A percentile compares a stretch with the other conserved stretches of the same genome.
phyloP scores from a whole-genome alignment of 768 basidiomycete genomes.

The Pleurotus tuoliensis region DNA sequence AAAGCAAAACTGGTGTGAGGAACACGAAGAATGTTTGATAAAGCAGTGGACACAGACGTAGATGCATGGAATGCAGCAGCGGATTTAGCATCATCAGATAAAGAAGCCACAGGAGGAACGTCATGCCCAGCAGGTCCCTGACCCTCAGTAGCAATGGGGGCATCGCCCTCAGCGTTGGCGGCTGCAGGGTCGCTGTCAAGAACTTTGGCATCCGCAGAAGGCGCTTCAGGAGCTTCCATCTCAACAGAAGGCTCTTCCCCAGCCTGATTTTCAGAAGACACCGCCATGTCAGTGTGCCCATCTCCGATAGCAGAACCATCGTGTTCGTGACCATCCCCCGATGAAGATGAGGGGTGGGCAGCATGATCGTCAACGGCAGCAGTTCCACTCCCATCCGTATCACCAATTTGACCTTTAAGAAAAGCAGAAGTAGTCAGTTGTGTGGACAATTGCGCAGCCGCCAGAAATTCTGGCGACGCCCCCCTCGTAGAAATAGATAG shows the following conservation, averaged over 20 bases:
- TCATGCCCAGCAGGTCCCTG: constrained; percentile 3
- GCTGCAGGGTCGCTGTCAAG: constrained; percentile 19
- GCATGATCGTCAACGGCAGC: constrained; percentile 8
- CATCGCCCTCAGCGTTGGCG: constrained; percentile 18
- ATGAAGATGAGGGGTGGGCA: constrained; percentile 8
- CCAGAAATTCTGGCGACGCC: constrained; percentile 31
- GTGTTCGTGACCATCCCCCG: constrained; percentile 13
- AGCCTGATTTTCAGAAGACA: not conserved
- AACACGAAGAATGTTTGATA: constrained; percentile 28
- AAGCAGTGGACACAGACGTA: constrained; percentile 48
- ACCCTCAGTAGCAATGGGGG: constrained; percentile 11
- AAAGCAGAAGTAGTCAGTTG: constrained; percentile 56
- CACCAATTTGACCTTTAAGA: constrained; percentile 32
- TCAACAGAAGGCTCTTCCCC: constrained; percentile 5
- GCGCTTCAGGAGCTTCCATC: constrained; percentile 13
- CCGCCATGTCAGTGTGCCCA: not conserved
- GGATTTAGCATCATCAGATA: constrained; percentile 27
- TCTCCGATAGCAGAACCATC: constrained; percentile 8
- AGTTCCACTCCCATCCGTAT: constrained; percentile 7
- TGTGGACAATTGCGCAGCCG: constrained; percentile 32
- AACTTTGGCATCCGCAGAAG: constrained; percentile 21
- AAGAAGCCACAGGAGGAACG: constrained; percentile 14
- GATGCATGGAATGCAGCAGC: constrained; percentile 27
- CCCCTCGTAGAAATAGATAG: constrained; percentile 29
- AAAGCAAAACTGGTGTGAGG: constrained; percentile 34